Conservation (phyloP, 83 land plant species). For the Thuja plicata region DNA sequence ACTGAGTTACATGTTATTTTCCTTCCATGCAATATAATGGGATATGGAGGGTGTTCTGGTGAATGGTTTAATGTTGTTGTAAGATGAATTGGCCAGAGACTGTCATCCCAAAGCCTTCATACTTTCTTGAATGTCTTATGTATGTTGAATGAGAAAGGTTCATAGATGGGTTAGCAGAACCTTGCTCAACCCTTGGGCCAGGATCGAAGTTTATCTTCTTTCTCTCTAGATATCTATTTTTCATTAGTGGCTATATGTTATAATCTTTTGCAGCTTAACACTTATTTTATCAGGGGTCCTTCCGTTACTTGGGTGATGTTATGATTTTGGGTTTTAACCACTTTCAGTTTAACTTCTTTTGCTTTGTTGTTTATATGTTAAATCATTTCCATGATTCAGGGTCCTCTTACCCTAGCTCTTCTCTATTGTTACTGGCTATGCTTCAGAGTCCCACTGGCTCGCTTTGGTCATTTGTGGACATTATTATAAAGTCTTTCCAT, state of each 20-base stretch:
- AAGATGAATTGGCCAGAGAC: not conserved
- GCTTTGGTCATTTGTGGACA: not conserved
- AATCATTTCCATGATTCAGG: not conserved
- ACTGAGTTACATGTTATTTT: no score
- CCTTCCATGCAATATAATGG: not conserved
- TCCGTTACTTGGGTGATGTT: not conserved
- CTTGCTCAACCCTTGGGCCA: not conserved
- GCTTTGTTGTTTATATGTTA: not conserved
- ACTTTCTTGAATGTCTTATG: not conserved
- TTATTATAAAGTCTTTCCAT: not conserved
- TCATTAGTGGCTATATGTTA: no score
- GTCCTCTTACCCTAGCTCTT: not conserved
- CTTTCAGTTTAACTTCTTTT: not conserved
- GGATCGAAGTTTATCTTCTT: not conserved
- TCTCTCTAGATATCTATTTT: not conserved
- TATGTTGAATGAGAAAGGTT: not conserved
- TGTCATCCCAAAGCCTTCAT: not conserved
- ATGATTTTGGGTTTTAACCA: not conserved
- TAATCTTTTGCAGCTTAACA: not conserved
- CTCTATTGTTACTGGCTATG: not conserved
- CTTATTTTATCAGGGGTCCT: not conserved
- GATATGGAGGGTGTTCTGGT: not conserved
- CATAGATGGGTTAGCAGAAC: not conserved
- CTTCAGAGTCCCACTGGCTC: not conserved
- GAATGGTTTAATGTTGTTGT: not conserved